phyloP scores from a whole-genome alignment of 2,329 filamentous ascomycete genomes.

The Tothia fuscella region DNA sequence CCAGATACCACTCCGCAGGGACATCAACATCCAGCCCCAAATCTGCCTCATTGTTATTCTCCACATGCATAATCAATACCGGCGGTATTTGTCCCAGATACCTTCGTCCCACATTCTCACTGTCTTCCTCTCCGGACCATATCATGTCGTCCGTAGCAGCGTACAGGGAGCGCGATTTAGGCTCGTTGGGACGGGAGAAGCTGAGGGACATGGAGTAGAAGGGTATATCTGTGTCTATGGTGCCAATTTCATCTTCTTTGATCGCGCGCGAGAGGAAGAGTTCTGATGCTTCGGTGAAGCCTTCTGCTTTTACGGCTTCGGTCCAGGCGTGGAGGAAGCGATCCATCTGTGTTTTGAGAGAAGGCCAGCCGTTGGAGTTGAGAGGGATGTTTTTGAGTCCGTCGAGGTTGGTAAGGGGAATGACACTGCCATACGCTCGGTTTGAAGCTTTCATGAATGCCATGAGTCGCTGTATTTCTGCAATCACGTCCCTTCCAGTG shows the following conservation, averaged over 20 bases:
- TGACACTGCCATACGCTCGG: constrained; percentile 46
- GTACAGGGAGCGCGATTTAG: constrained; percentile 35
- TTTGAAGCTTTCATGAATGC: constrained; percentile 47
- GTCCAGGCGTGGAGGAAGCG: constrained; percentile 39
- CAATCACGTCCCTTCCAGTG: constrained; percentile 35
- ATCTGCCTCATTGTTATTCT: constrained; percentile 27
- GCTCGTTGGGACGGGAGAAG: constrained; percentile 15
- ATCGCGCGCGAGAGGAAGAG: constrained; percentile 16
- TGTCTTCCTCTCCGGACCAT: constrained; percentile 31
- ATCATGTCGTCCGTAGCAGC: constrained; percentile 41
- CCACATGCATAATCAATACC: constrained; percentile 16
- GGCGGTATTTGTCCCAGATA: constrained; percentile 5
- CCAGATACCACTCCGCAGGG: constrained; percentile 43
- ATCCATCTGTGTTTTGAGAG: constrained; percentile 26
- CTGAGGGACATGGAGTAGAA: constrained; percentile 19
- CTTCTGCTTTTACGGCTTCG: constrained; percentile 21
- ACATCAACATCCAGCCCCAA: constrained; percentile 35
- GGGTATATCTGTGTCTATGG: not conserved
- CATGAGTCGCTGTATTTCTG: constrained; percentile 49
- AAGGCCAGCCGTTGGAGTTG: constrained; percentile 19
- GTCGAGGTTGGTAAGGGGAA: constrained; percentile 36
- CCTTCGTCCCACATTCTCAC: constrained; percentile 31
- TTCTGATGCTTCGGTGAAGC: not conserved
- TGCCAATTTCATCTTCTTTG: not conserved
- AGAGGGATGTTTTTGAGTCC: constrained; percentile 21